Evolutionary conservation across 345 rosid species (phyloP), one percentile per base, ranked within the genome.

Genomic region (Linum lewisii): DNA sequence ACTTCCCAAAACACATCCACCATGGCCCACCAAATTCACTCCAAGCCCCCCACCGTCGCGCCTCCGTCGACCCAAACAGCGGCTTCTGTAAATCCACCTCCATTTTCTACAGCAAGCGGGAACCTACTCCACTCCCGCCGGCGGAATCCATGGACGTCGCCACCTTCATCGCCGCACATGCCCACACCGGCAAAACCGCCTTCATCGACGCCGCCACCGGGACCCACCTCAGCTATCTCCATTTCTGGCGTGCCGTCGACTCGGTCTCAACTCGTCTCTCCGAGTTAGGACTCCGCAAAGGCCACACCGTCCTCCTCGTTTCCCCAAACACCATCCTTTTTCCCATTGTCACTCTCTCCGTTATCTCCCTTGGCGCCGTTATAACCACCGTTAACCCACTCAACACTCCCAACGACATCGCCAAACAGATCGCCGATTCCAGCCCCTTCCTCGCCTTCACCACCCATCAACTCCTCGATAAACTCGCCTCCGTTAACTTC

Each of bases 301-400:
- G 96, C 14, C 66, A 86, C 52, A 93, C 86, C 59, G 60, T 92
- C 71, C 83, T 88, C 58, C 83, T 88, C 65, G 90, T 92, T 62
- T 84, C 98, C 5, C 95, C 98, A 0, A 92, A 92, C 70, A 88
- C 98, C 54, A 75, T 88, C 60, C 71, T 74, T 66, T 88, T 92
- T 77, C 98, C 98, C 38, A 58, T 88, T 58, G 87, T 88, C 20
- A 84, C 89, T 57, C 97, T 88, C 76, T 81, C 98, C 60, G 95
- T 88, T 14, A 82, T 92, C 93, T 92, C 93, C 2, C 79, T 92
- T 24, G 98, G 97, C 56, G 97, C 98, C 29, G 60, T 92, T 20
- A 84, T 92, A 73, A 90, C 91, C 68, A 85, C 96, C 62, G 77
- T 84, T 15, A 90, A 87, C 32, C 84, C 94, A 42, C 96, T 87